Evolutionary conservation across 768 basidiomycete species (phyloP).

Genomic region (Mycena epipterygia): DNA sequence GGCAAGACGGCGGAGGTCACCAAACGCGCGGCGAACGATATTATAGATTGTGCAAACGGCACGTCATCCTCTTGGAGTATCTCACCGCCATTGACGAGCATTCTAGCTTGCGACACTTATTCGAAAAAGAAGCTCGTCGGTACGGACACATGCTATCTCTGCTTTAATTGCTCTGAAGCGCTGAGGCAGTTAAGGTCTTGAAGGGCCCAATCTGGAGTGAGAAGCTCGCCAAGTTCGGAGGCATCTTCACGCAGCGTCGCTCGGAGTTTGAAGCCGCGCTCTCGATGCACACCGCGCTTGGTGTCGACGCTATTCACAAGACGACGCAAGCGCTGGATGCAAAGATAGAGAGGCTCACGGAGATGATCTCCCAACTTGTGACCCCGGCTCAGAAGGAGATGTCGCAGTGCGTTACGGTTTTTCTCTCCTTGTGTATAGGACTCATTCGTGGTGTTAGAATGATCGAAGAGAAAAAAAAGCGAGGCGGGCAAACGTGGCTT

Average conservation of each 20-base stretch:
- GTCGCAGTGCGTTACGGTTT: constrained; percentile 4
- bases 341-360: constrained; percentile 42
- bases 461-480: constrained; percentile 40
- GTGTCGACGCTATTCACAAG: constrained; percentile 34
- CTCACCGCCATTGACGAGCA: not conserved
- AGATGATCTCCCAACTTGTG: constrained; percentile 41
- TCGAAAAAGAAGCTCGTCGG: constrained; percentile 47
- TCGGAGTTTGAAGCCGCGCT: constrained; percentile 47
- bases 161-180: not conserved
- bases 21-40: constrained; percentile 42
- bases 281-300: constrained; percentile 44
- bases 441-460: constrained; percentile 13
- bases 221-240: constrained; percentile 39
- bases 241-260: constrained; percentile 41
- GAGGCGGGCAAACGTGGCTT: constrained; percentile 43
- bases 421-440: too few species aligned
- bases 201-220: constrained; percentile 46
- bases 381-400: constrained; percentile 44
- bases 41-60: constrained; percentile 51
- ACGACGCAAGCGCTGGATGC: constrained; percentile 26
- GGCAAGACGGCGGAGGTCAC: constrained; percentile 47
- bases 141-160: constrained; percentile 3
- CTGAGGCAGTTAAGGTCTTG: constrained; percentile 45
- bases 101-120: constrained; percentile 47
- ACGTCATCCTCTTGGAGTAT: not conserved